A percentile compares a stretch with the other conserved stretches of the same genome.
Conservation (phyloP, 2,329 filamentous ascomycete genomes). For the Thielaviopsis musarum region DNA sequence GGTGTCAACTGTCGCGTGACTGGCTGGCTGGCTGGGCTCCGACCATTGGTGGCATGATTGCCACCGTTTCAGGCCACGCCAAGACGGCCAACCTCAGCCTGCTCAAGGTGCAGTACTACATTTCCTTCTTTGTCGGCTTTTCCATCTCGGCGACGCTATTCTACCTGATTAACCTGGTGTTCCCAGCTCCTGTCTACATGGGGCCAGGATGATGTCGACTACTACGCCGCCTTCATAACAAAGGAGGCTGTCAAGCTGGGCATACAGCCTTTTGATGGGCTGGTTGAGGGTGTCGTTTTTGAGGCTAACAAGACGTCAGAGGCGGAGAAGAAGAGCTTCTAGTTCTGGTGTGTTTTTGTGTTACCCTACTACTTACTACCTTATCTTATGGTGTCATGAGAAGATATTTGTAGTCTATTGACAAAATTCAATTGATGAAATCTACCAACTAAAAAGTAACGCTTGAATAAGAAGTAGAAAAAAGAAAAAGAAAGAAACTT, state of each 20-base stretch:
- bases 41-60: slow-evolving; percentile 16
- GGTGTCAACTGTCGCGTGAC: slow-evolving; percentile 23
- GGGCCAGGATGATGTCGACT: slow-evolving; percentile 26
- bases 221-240: slow-evolving; percentile 28
- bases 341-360: not conserved
- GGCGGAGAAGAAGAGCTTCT: slow-evolving; percentile 2
- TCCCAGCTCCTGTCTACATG: slow-evolving; percentile 23
- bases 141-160: slow-evolving; percentile 13
- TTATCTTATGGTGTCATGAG: not conserved
- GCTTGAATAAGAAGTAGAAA: no score
- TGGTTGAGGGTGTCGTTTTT: not conserved
- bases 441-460: not conserved
- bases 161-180: slow-evolving; percentile 20
- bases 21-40: slow-evolving; percentile 20
- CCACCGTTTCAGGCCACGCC: slow-evolving; percentile 12
- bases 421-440: not conserved
- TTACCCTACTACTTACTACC: not conserved
- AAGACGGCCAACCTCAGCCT: slow-evolving; percentile 10
- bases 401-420: not conserved
- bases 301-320: not conserved
- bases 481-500: not conserved
- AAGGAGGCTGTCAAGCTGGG: slow-evolving; percentile 25
- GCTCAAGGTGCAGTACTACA: slow-evolving; percentile 11
- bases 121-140: slow-evolving; percentile 13
- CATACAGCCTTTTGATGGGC: slow-evolving; percentile 17